Percentiles rank a stretch among this genome's conserved stretches.
phyloP scores from a whole-genome alignment of 768 basidiomycete species.

The Pleurotus pulmonarius region DNA sequence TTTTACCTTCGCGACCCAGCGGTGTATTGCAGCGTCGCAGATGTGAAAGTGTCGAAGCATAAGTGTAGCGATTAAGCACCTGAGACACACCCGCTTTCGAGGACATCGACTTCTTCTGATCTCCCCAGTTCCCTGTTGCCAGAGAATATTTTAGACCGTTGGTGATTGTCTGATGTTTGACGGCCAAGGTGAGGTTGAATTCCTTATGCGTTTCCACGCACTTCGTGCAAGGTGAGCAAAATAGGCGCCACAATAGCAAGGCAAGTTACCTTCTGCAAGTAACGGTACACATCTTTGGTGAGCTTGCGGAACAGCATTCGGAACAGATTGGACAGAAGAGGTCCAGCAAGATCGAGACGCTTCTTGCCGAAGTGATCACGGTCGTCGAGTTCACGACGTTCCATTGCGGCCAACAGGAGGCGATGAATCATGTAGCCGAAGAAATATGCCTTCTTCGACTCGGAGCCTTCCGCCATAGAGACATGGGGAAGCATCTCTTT shows the following conservation, averaged over 20 bases:
- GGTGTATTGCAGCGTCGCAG: constrained; percentile 98
- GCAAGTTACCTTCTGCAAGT: constrained; percentile 83
- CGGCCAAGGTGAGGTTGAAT: constrained; percentile 86
- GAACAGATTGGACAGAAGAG: constrained; percentile 94
- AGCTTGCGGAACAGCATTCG: constrained; percentile 96
- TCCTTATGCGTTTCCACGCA: constrained; percentile 96
- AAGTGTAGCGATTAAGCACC: constrained; percentile 97
- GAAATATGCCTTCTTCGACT: constrained; percentile 99
- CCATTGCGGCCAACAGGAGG: constrained; percentile 87
- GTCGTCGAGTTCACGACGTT: constrained; percentile 94
- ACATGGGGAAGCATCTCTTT: constrained; percentile 99
- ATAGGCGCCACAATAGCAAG: not conserved
- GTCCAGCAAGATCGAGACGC: constrained; percentile 92
- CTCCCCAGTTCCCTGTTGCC: constrained; percentile 99
- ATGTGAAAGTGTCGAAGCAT: constrained; percentile 97
- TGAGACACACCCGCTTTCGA: constrained; percentile 98
- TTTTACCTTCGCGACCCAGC: constrained; percentile 96
- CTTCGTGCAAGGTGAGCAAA: constrained; percentile 36
- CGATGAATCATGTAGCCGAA: constrained; percentile 99
- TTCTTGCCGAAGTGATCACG: constrained; percentile 99
- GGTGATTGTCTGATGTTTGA: constrained; percentile 96
- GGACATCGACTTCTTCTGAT: constrained; percentile 98
- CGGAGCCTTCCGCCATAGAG: constrained; percentile 92
- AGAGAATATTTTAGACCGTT: constrained; percentile 98
- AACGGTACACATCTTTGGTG: constrained; percentile 95